These are phyloP conservation scores for Alternaria triticimaculans DNA, from an alignment of 2,329 filamentous ascomycete species.

Conservation along the genomic window DNA sequence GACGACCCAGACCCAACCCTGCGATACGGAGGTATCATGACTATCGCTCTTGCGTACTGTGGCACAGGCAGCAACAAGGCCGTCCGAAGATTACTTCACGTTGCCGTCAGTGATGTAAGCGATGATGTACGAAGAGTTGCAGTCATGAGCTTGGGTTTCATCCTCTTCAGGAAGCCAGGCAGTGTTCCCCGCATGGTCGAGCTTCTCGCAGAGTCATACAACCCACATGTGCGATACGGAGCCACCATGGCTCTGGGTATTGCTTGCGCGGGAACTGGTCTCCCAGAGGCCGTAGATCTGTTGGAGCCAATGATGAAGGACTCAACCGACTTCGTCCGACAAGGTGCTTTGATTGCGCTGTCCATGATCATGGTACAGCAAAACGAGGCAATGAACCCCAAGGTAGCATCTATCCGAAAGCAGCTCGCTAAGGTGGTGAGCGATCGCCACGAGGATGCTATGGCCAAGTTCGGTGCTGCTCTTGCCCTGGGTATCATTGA, in stretches of 20 bases:
- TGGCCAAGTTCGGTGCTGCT: conserved; percentile 98
- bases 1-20: conserved; percentile 93
- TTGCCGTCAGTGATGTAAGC: conserved; percentile 96
- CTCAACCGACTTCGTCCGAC: conserved; percentile 95
- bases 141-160: conserved; percentile 97
- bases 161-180: conserved; percentile 95
- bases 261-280: conserved; percentile 92
- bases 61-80: conserved; percentile 99
- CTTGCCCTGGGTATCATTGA: conserved; percentile 96
- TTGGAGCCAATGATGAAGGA: conserved; percentile 99
- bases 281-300: conserved; percentile 95
- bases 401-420: conserved; percentile 89
- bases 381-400: conserved; percentile 98
- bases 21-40: conserved; percentile 97
- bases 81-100: conserved; percentile 91
- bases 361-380: conserved; percentile 99
- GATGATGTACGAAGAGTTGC: conserved; percentile 96
- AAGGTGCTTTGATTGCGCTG: conserved; percentile 91
- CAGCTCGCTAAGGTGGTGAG: conserved; percentile 91
- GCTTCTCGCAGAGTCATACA: conserved; percentile 96
- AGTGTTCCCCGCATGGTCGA: conserved; percentile 99
- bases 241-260: conserved; percentile 98
- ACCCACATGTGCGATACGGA: conserved; percentile 96
- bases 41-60: conserved; percentile 96
- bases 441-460: conserved; percentile 96